Percentiles rank a stretch among this genome's conserved stretches.
Evolutionary conservation across 2,329 filamentous ascomycete species (phyloP).

Genomic region (Aureobasidium leucospermi): DNA sequence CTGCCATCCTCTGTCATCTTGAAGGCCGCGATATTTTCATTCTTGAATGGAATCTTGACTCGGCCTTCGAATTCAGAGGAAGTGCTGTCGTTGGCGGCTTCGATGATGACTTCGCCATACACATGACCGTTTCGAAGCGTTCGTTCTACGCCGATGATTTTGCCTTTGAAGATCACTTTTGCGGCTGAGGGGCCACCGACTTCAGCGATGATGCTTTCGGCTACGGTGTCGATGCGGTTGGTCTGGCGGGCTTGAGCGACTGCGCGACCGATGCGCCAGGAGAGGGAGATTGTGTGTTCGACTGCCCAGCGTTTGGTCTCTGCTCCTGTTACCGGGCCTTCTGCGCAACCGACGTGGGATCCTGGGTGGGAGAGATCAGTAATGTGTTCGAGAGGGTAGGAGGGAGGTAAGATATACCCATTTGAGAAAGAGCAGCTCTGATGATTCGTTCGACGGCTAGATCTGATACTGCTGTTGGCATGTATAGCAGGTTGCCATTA

Average conservation of each 20-base stretch:
- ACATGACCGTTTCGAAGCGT: slow-evolving; percentile 35
- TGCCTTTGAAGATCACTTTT: slow-evolving; percentile 37
- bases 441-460: slow-evolving; percentile 33
- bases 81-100: slow-evolving; percentile 24
- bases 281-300: slow-evolving; percentile 32
- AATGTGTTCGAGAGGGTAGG: background rate
- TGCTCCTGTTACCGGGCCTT: slow-evolving; percentile 31
- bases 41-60: slow-evolving; percentile 24
- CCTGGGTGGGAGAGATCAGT: background rate
- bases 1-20: slow-evolving; percentile 14
- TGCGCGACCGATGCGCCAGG: slow-evolving; percentile 33
- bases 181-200: slow-evolving; percentile 33
- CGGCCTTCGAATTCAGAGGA: slow-evolving; percentile 15
- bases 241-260: slow-evolving; percentile 29
- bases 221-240: slow-evolving; percentile 30
- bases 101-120: slow-evolving; percentile 36
- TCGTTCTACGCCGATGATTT: slow-evolving; percentile 38
- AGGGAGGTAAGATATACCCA: slow-evolving; percentile 20
- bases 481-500: slow-evolving; percentile 35
- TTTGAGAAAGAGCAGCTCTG: slow-evolving; percentile 29
- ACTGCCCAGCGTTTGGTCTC: slow-evolving; percentile 33
- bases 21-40: slow-evolving; percentile 24
- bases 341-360: slow-evolving; percentile 29
- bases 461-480: slow-evolving; percentile 31
- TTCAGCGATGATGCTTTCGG: slow-evolving; percentile 34